Evolutionary conservation across 177 flowering plant genomes (phyloP).

Genomic region (Vitis hybrid): DNA sequence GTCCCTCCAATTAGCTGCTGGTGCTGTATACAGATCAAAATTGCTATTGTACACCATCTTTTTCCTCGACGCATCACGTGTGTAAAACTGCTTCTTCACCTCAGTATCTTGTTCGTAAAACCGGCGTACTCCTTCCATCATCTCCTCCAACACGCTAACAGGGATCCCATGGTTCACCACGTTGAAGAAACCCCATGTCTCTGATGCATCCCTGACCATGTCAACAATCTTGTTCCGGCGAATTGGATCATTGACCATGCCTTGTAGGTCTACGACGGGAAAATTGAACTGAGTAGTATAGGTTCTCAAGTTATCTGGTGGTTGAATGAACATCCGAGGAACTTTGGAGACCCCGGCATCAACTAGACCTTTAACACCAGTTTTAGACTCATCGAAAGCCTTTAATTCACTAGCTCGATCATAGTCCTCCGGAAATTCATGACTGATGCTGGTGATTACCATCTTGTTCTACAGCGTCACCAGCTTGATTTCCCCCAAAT

Average conservation of each 20-base stretch:
- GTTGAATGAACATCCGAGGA: slow-evolving; percentile 19
- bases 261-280: slow-evolving; percentile 22
- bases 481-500: too few species aligned
- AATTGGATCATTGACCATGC: slow-evolving; percentile 1
- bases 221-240: slow-evolving; percentile 15
- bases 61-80: slow-evolving; percentile 8
- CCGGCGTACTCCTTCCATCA: slow-evolving; percentile 12
- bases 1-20: slow-evolving; percentile 29
- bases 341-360: slow-evolving; percentile 20
- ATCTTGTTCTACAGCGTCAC: too few species aligned
- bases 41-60: slow-evolving; percentile 19
- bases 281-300: not conserved
- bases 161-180: slow-evolving; percentile 28
- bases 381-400: slow-evolving; percentile 27
- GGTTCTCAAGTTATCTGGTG: not conserved
- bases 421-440: too few species aligned
- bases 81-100: slow-evolving; percentile 18
- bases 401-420: too few species aligned
- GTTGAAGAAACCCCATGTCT: slow-evolving; percentile 26
- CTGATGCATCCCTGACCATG: slow-evolving; percentile 11
- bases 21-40: slow-evolving; percentile 18
- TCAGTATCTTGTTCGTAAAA: slow-evolving; percentile 24
- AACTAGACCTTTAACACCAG: slow-evolving; percentile 32
- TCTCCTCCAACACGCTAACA: slow-evolving; percentile 18
- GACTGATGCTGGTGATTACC: too few species aligned